A percentile compares a stretch with the other conserved stretches of the same genome.
phyloP scores from a whole-genome alignment of 2,329 filamentous ascomycete species.

The Beauveria rudraprayagi region DNA sequence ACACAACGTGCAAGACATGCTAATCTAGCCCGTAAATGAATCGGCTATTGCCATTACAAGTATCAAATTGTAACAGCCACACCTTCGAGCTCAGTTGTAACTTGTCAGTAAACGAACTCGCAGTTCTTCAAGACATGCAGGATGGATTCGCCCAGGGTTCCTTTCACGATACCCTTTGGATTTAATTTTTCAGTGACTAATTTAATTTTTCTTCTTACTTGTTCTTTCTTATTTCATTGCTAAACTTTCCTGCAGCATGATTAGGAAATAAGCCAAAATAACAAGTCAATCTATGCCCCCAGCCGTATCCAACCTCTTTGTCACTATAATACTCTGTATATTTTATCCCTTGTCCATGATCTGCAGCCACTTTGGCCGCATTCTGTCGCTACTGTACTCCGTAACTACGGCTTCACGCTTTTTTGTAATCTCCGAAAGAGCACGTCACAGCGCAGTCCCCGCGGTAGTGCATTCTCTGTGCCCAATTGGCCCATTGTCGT shows the following conservation, averaged over 20 bases:
- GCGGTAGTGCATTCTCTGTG: slow-evolving; percentile 1
- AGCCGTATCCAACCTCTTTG: not conserved
- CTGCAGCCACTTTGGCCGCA: not conserved
- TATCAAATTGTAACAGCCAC: no score
- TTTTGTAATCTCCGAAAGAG: slow-evolving; percentile 1
- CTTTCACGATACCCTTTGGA: not conserved
- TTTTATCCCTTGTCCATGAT: not conserved
- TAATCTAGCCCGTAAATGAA: not conserved
- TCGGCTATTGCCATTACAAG: not conserved
- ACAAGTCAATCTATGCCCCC: not conserved
- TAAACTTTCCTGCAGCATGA: not conserved
- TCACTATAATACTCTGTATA: no score
- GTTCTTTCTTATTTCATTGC: not conserved
- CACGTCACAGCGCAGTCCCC: not conserved
- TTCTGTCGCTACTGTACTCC: not conserved
- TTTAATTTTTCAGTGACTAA: not conserved
- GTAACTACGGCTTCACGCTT: not conserved
- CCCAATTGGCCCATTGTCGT: not conserved
- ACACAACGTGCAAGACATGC: not conserved
- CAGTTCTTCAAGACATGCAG: not conserved
- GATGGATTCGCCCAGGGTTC: not conserved
- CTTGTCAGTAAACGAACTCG: no score
- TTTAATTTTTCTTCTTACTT: not conserved
- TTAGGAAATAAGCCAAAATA: not conserved
- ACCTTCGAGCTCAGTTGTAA: no score